Percentiles rank a stretch among this genome's conserved stretches.
Conservation (phyloP, 179 eudicot genomes). For the Vitellaria paradoxa region DNA sequence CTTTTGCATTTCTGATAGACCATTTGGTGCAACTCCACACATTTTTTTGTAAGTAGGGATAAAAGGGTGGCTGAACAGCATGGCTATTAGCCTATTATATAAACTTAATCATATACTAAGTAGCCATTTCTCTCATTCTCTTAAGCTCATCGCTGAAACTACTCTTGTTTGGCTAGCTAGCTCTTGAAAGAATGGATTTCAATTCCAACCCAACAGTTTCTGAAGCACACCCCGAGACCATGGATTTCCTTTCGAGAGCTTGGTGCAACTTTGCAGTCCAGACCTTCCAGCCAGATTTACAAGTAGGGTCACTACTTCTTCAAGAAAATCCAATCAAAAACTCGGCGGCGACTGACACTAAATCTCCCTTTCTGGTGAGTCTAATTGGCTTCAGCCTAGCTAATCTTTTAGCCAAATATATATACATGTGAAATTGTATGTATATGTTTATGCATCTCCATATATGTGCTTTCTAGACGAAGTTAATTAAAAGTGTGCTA, state of each 20-base stretch:
- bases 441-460: too few relatives aligned
- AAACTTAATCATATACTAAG: too few relatives aligned
- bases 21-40: too few relatives aligned
- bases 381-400: neutral
- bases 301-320: slow-evolving; percentile 35
- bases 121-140: slow-evolving; percentile 3
- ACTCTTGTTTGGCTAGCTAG: neutral
- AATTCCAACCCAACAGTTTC: slow-evolving; percentile 50
- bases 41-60: too few relatives aligned
- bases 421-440: too few relatives aligned
- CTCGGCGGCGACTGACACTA: slow-evolving; percentile 17
- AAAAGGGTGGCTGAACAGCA: too few relatives aligned
- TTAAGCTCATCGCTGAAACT: neutral
- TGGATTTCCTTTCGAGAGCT: slow-evolving; percentile 83
- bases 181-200: slow-evolving; percentile 38
- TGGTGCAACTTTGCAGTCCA: slow-evolving; percentile 97
- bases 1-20: too few relatives aligned
- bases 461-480: too few relatives aligned
- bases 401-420: neutral
- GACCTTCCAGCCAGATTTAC: slow-evolving; percentile 51
- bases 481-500: neutral
- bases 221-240: slow-evolving; percentile 85
- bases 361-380: slow-evolving; percentile 32
- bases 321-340: slow-evolving; percentile 31
- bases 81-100: too few relatives aligned